Base-by-base conservation (phyloP, 176 grass and related monocot species). In the Themeda triandra region DNA sequence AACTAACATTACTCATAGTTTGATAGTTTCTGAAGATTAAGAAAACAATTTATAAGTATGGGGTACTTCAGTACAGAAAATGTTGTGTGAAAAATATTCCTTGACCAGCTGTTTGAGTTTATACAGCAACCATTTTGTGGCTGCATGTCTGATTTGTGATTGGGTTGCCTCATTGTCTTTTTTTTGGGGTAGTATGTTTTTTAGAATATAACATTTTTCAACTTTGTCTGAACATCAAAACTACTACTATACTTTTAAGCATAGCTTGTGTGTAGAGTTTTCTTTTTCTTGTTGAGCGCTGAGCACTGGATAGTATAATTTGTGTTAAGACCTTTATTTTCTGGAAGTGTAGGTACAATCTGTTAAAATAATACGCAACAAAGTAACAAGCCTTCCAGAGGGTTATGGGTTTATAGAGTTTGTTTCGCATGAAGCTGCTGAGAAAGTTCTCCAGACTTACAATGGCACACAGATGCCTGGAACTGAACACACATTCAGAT, bases 381-480 rank as follows among this genome's bases (percentile, higher is more conserved):
- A 99, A 81, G 27, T 96, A 70, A 92, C 96, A 60, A 82, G 89
- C 65, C 86, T 95, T 82, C 96, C 96, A 42, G 96, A 98, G 63
- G 96, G 96, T 63, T 98, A 98, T 90, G 96, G 96, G 17, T 98
- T 98, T 82, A 94, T 98, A 85, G 96, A 98, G 77, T 98, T 95
- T 80, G 83, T 95, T 85, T 92, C 96, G 2, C 96, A 98, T 86
- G 88, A 93, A 66, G 93, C 93, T 63, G 96, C 96, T 46, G 93
- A 98, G 80, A 90, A 91, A 90, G 75, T 96, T 88, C 83, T 98
- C 49, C 93, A 95, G 63, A 71, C 79, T 40, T 98, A 94, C 83
- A 98, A 98, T 89, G 96, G 96, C 63, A 40, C 82, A 46, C 96
- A 98, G 39, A 98, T 98, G 96, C 93, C 93, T 79, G 91, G 93